Percentiles rank a stretch among this genome's conserved stretches.
phyloP scores from a whole-genome alignment of 108 stramenopile species.

The Pseudonitzschia pungens region DNA sequence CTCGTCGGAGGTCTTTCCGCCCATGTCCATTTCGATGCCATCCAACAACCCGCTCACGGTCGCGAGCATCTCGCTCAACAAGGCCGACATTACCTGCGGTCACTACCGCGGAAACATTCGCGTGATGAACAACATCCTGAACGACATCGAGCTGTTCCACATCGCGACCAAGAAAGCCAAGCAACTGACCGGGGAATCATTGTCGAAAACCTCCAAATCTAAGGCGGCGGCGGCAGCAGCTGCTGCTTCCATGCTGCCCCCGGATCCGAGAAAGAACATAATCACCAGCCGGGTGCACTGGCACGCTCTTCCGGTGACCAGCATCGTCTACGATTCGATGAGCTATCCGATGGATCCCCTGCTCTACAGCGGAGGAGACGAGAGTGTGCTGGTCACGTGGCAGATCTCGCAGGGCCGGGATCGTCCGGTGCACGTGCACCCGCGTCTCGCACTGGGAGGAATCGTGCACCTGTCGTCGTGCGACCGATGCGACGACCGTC shows the following conservation, averaged over 20 bases:
- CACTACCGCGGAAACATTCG: conserved; percentile 53
- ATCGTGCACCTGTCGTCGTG: conserved; percentile 47
- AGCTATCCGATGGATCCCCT: conserved; percentile 37
- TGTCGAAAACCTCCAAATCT: background rate
- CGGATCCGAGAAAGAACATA: conserved; percentile 49
- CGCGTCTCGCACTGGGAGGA: conserved; percentile 63
- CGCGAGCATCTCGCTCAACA: conserved; percentile 27
- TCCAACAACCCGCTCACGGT: conserved; percentile 32
- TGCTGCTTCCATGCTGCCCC: conserved; percentile 4
- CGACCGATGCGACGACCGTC: conserved; percentile 18
- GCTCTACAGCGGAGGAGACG: conserved; percentile 77
- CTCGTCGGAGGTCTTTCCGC: conserved; percentile 3
- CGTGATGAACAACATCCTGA: conserved; percentile 52
- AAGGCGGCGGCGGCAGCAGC: background rate
- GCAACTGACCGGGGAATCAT: background rate
- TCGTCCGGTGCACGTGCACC: conserved; percentile 56
- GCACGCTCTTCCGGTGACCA: conserved; percentile 76
- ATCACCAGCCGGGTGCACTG: conserved; percentile 64
- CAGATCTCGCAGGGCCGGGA: conserved; percentile 60
- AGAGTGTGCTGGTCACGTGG: conserved; percentile 78
- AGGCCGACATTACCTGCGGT: conserved; percentile 50
- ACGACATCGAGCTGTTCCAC: conserved; percentile 42
- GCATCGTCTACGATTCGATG: conserved; percentile 42
- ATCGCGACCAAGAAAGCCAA: conserved; percentile 7
- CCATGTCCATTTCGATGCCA: conserved; percentile 24